Base-by-base conservation (phyloP, 2,329 filamentous ascomycete genomes). In the Pezicula carpinea region DNA sequence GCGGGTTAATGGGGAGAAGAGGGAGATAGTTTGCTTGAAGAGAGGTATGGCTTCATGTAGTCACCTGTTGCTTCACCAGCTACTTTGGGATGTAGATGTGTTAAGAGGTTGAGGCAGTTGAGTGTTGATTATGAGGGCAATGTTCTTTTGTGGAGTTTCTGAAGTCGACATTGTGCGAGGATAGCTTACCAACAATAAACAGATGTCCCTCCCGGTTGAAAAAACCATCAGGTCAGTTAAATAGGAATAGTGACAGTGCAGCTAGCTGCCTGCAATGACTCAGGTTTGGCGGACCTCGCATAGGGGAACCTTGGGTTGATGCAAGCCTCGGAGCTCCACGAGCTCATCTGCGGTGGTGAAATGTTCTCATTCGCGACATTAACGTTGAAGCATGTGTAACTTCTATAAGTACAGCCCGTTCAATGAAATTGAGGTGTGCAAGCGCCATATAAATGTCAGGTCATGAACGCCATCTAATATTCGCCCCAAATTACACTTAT, bases 81-180 rank as follows among this genome's bases (percentile, higher is more conserved):
- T 23, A 46, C 14, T 10, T 33, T 13, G 10, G 10, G 21, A 19
- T n/a, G 22, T 14, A 46, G 17, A n/a, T n/a, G 26, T 21, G 11
- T 23, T 26, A 5, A 40, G 23, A 11, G 44, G 44, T 22, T 32
- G 29, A 6, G 44, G 44, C 8, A 46, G 11, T 14, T 35, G 13
- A n/a, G 34, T 41, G 36, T 46, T 34, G n/a, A 39, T 35, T 1
- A 46, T 33, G n/a, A 46, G 22, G 18, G 36, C 44, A 18, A 46
- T 40, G 19, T 35, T 46, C 22, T 44, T 44, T 3, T 18, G n/a
- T 35, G 14, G 33, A 3, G 6, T 13, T 31, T 13, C 23, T 31
- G 19, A 7, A n/a, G 13, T 31, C 19, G n/a, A 23, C 14, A n/a
- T 42, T 42, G 18, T 26, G 23, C 23, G 23, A n/a, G n/a, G n/a